A percentile compares a stretch with the other conserved stretches of the same genome.
Conservation (phyloP, 140 eudicot genomes). For the Bidens hawaiensis region DNA sequence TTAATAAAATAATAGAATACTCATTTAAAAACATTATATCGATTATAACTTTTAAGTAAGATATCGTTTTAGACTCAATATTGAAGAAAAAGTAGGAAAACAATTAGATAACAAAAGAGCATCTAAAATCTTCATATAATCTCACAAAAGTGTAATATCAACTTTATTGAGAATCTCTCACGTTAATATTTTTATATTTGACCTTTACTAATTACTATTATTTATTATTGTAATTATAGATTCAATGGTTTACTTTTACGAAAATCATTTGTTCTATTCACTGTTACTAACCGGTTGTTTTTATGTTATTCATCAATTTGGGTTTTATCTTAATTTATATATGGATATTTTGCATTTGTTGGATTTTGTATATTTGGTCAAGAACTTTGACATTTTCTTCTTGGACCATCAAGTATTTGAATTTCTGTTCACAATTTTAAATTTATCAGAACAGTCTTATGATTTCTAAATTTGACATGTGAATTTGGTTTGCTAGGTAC, state of each 20-base stretch:
- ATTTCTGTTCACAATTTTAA: neutral
- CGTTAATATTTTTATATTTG: constrained; percentile 11
- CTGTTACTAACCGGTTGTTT: neutral
- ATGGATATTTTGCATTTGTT: constrained; percentile 1
- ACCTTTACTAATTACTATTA: constrained; percentile 16
- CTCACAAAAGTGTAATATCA: constrained; percentile 19
- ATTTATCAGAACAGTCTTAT: neutral
- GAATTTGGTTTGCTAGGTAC: neutral
- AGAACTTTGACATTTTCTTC: constrained; percentile 2
- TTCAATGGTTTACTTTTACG: neutral
- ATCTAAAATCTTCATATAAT: neutral
- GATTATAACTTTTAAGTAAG: too few relatives aligned
- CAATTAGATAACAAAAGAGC: constrained; percentile 1
- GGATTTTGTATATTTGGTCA: constrained; percentile 1
- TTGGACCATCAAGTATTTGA: neutral
- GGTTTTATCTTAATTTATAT: constrained; percentile 8
- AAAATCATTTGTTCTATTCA: constrained; percentile 4
- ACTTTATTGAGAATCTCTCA: constrained; percentile 28
- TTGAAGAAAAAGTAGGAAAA: too few relatives aligned
- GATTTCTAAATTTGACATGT: neutral
- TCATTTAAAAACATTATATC: too few relatives aligned
- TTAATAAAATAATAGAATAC: too few relatives aligned
- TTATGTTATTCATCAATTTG: neutral
- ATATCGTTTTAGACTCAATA: too few relatives aligned
- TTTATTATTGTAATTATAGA: neutral